Percentiles rank a stretch among this genome's conserved stretches.
These are phyloP conservation scores for Boletus sp. DNA, from an alignment of 768 basidiomycete genomes.

Conservation along the genomic window DNA sequence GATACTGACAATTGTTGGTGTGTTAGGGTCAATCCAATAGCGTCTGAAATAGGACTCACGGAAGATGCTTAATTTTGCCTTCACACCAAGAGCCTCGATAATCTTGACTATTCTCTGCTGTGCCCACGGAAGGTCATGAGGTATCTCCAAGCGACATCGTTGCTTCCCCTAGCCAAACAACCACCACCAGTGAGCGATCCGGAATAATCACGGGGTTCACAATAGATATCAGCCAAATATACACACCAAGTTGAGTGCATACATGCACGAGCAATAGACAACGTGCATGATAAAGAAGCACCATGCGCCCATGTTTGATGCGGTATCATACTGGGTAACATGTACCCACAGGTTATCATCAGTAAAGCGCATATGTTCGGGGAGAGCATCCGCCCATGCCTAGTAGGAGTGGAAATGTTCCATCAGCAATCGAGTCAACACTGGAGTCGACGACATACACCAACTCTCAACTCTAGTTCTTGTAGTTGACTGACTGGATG, in stretches of 20 bases:
- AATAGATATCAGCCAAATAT: constrained; percentile 1
- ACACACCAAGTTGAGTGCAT: constrained; percentile 65
- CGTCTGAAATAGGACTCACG: constrained; percentile 39
- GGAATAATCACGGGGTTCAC: neutral
- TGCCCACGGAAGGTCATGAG: constrained; percentile 32
- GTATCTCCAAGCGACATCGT: constrained; percentile 29
- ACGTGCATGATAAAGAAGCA: constrained; percentile 76
- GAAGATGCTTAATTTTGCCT: constrained; percentile 44
- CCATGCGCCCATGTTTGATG: constrained; percentile 78
- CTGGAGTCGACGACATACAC: constrained; percentile 17
- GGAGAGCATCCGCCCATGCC: constrained; percentile 68
- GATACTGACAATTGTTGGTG: constrained; percentile 48
- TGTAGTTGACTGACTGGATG: constrained; percentile 35
- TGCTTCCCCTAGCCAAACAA: constrained; percentile 27
- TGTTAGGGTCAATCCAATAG: constrained; percentile 24
- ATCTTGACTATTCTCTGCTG: constrained; percentile 40
- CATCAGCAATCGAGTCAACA: constrained; percentile 4
- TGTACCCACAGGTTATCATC: constrained; percentile 69
- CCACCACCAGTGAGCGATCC: neutral
- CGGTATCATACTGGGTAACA: constrained; percentile 75
- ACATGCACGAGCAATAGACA: constrained; percentile 63
- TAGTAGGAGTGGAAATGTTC: constrained; percentile 25
- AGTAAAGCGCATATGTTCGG: constrained; percentile 68
- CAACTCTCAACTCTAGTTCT: constrained; percentile 47
- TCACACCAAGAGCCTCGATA: constrained; percentile 38